Conservation (phyloP, 768 basidiomycete species). For the Amanita pseudoporphyria region DNA sequence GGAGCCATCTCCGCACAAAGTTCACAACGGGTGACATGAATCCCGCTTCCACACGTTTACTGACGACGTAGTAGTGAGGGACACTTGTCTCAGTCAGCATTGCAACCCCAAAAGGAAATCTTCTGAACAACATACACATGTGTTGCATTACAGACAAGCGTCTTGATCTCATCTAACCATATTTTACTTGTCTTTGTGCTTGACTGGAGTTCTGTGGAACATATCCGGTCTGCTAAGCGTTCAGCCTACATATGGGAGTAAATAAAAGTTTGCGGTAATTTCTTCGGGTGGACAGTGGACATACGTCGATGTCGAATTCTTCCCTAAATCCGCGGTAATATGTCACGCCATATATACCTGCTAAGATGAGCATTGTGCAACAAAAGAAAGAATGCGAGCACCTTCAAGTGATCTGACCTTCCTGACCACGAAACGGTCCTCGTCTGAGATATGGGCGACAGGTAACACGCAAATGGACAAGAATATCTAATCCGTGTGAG, state of each 20-base stretch:
- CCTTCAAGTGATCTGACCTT: constrained; percentile 51
- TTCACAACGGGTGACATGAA: constrained; percentile 24
- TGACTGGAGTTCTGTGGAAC: constrained; percentile 33
- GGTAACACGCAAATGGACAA: constrained; percentile 47
- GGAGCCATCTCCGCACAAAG: constrained; percentile 38
- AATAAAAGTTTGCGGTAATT: neutral
- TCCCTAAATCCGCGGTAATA: constrained; percentile 60
- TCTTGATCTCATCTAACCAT: constrained; percentile 30
- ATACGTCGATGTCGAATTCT: constrained; percentile 37
- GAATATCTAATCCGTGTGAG: constrained; percentile 36
- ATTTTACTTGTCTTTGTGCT: constrained; percentile 23
- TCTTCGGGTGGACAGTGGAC: neutral
- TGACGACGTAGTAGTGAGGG: constrained; percentile 48
- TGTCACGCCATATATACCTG: constrained; percentile 53
- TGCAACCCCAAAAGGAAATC: neutral
- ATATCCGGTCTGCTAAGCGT: constrained; percentile 43
- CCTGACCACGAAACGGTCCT: constrained; percentile 45
- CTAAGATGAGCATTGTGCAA: neutral
- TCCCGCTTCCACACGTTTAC: constrained; percentile 26
- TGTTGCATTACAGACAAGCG: constrained; percentile 31
- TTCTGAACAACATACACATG: constrained; percentile 39
- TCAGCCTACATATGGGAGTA: constrained; percentile 19
- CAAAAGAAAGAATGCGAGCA: constrained; percentile 10
- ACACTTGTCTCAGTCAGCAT: constrained; percentile 25
- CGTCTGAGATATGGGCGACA: constrained; percentile 33